Conservation (phyloP, 495 filamentous ascomycete species). For the Parathielavia hyrcaniae region DNA sequence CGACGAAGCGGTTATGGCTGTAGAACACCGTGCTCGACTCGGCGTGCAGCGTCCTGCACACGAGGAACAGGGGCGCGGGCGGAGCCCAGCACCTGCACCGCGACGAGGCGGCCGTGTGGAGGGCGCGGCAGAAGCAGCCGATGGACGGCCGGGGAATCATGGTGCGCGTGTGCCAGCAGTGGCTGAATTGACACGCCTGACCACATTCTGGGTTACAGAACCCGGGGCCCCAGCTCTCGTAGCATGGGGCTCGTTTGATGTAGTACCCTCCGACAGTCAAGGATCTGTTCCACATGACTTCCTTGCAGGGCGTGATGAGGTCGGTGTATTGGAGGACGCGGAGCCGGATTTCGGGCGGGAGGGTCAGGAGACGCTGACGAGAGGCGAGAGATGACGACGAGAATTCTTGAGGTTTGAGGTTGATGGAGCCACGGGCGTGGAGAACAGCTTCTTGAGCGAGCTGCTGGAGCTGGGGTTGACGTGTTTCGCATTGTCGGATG, state of each 20-base stretch:
- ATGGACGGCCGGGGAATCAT: neutral
- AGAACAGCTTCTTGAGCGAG: conserved; percentile 5
- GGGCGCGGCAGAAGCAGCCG: conserved; percentile 6
- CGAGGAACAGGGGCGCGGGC: conserved; percentile 4
- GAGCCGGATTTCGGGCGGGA: conserved; percentile 1
- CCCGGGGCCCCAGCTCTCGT: no score
- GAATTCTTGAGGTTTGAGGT: neutral
- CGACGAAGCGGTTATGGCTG: conserved; percentile 2
- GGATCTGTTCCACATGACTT: conserved; percentile 7
- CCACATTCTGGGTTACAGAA: neutral
- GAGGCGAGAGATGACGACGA: neutral
- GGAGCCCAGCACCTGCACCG: conserved; percentile 6
- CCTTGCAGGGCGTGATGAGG: conserved; percentile 4
- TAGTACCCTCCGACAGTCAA: neutral
- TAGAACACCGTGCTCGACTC: conserved; percentile 4
- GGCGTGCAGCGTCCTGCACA: conserved; percentile 1
- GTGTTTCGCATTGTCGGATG: conserved; percentile 2
- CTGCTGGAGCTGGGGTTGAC: neutral
- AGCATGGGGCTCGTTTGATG: neutral
- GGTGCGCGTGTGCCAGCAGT: neutral
- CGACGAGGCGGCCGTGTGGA: neutral
- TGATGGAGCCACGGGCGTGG: neutral
- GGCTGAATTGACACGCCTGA: conserved; percentile 9
- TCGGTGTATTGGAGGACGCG: conserved; percentile 12
- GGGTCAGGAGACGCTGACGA: neutral